Conservation (phyloP, 192 early-diverging fungal genomes). For the Pilaira anomala region DNA sequence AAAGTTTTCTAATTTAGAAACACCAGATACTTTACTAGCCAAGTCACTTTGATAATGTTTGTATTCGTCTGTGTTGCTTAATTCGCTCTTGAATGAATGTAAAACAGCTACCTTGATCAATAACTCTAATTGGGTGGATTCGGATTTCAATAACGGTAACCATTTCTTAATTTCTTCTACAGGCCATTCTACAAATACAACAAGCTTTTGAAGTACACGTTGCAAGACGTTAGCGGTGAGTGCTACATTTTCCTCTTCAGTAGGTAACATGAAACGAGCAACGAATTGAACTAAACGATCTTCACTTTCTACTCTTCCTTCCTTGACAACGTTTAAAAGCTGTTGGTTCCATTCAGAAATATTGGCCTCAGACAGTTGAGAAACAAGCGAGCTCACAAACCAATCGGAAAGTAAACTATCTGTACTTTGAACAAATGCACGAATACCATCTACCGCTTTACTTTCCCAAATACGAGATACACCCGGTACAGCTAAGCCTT, state of each 20-base stretch:
- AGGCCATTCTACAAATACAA: neutral
- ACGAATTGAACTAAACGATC: neutral
- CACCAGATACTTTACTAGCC: conserved; percentile 19
- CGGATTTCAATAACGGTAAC: conserved; percentile 1
- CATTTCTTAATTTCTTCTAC: neutral
- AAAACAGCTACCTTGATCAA: conserved; percentile 23
- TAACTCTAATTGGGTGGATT: neutral
- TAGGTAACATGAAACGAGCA: neutral
- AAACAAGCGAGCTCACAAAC: neutral
- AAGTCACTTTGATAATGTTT: conserved; percentile 32
- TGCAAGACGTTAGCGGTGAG: conserved; percentile 6
- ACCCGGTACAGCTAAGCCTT: conserved; percentile 28
- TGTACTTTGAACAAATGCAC: conserved; percentile 14
- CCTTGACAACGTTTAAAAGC: neutral
- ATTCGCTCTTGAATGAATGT: conserved; percentile 16
- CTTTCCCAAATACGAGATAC: conserved; percentile 23
- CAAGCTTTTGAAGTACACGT: neutral
- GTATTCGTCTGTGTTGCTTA: conserved; percentile 13
- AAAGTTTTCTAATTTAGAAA: conserved; percentile 19
- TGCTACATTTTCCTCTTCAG: neutral
- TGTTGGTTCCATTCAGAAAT: neutral
- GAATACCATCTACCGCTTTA: conserved; percentile 6
- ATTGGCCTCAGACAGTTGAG: neutral
- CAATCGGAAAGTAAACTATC: conserved; percentile 4
- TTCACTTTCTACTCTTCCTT: neutral